phyloP scores from a whole-genome alignment of 768 basidiomycete species.

The Hygrophoropsis aurantiaca region DNA sequence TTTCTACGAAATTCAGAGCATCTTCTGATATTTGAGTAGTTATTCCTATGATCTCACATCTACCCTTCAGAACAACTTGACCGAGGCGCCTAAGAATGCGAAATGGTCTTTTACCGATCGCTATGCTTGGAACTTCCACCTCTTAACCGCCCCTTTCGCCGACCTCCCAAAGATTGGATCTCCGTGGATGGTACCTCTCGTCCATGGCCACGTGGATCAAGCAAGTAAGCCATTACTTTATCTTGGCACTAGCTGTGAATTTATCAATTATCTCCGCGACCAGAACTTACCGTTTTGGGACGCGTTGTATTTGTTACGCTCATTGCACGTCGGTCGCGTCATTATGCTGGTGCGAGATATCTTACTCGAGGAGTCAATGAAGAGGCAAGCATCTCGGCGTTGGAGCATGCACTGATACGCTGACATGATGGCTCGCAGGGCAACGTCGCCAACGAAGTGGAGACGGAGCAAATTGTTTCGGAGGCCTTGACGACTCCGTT shows the following conservation, averaged over 20 bases:
- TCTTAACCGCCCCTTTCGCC: slow-evolving; percentile 71
- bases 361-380: slow-evolving; percentile 93
- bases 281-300: slow-evolving; percentile 89
- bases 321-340: slow-evolving; percentile 92
- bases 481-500: slow-evolving; percentile 89
- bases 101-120: slow-evolving; percentile 79
- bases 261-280: neutral
- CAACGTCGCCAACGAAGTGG: slow-evolving; percentile 97
- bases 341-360: slow-evolving; percentile 95
- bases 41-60: slow-evolving; percentile 97
- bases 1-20: neutral
- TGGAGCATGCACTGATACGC: neutral
- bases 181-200: slow-evolving; percentile 86
- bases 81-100: slow-evolving; percentile 46
- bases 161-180: slow-evolving; percentile 45
- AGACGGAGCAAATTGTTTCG: slow-evolving; percentile 96
- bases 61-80: slow-evolving; percentile 91
- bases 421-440: slow-evolving; percentile 52
- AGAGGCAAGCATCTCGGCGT: slow-evolving; percentile 50
- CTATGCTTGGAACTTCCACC: slow-evolving; percentile 94
- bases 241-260: neutral
- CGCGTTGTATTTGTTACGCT: slow-evolving; percentile 90
- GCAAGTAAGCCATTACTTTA: slow-evolving; percentile 69
- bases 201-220: slow-evolving; percentile 98
- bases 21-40: slow-evolving; percentile 37